Percentiles rank a stretch among this genome's conserved stretches.
These are phyloP conservation scores for Neurospora sp. DNA, from an alignment of 495 filamentous ascomycete genomes.

Conservation along the genomic window DNA sequence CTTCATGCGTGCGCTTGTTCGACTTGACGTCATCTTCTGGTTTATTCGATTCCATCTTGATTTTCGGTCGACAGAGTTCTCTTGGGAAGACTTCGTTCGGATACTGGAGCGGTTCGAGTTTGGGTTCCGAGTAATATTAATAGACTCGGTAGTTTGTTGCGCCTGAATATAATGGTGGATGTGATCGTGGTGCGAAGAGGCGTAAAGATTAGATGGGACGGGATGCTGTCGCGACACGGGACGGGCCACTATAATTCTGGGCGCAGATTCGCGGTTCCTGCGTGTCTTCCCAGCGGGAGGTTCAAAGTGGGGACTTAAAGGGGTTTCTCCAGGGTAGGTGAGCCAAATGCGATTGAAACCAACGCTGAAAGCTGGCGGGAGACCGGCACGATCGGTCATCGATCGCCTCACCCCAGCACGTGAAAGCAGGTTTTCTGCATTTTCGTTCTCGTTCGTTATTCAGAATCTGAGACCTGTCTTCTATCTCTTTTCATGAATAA, in stretches of 20 bases:
- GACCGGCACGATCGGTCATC: background rate
- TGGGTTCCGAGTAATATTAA: background rate
- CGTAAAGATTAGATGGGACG: background rate
- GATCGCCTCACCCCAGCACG: background rate
- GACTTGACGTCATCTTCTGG: conserved; percentile 24
- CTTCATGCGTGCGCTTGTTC: conserved; percentile 38
- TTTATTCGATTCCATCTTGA: conserved; percentile 12
- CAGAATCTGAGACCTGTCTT: background rate
- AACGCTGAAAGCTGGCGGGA: background rate
- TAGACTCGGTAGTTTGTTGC: background rate
- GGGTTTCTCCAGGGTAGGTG: background rate
- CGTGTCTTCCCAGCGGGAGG: background rate
- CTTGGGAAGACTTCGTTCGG: background rate
- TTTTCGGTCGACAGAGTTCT: background rate
- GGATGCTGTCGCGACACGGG: background rate
- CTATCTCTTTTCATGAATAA: background rate
- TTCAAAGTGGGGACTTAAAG: background rate
- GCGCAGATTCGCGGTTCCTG: background rate
- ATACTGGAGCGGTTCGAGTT: background rate
- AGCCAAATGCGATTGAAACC: background rate
- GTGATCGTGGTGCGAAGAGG: background rate
- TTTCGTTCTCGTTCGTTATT: background rate
- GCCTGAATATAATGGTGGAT: background rate
- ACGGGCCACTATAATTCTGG: background rate
- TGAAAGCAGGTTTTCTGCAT: background rate